These are phyloP conservation scores for Sphaceloma murrayae DNA, from an alignment of 2,329 filamentous ascomycete species.

Conservation along the genomic window DNA sequence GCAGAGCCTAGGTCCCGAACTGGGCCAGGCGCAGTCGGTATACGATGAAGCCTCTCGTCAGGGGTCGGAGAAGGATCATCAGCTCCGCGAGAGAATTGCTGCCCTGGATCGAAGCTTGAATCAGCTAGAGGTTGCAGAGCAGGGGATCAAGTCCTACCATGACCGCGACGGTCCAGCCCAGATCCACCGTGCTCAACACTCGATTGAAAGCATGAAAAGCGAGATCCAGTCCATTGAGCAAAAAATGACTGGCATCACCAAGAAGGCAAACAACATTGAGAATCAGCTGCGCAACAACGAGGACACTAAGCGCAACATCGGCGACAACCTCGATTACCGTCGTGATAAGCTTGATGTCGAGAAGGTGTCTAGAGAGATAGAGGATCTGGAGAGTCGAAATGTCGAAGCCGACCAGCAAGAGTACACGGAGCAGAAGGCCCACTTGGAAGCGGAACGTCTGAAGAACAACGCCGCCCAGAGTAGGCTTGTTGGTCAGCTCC, in stretches of 20 bases:
- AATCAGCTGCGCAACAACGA: constrained; percentile 70
- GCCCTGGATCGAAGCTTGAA: constrained; percentile 64
- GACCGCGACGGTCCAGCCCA: constrained; percentile 64
- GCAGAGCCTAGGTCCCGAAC: constrained; percentile 62
- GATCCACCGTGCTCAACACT: constrained; percentile 60
- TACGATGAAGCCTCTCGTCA: constrained; percentile 67
- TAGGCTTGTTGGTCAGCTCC: constrained; percentile 66
- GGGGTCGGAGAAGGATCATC: constrained; percentile 62
- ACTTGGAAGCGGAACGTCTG: too few relatives aligned
- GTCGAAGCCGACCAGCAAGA: constrained; percentile 65
- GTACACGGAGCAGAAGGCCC: too few relatives aligned
- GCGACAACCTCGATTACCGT: constrained; percentile 80
- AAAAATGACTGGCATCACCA: constrained; percentile 57
- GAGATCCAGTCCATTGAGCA: constrained; percentile 56
- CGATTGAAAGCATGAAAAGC: constrained; percentile 49
- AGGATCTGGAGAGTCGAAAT: constrained; percentile 64
- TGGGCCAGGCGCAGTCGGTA: constrained; percentile 63
- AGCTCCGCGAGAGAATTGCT: constrained; percentile 60
- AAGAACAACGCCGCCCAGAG: constrained; percentile 62
- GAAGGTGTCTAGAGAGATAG: constrained; percentile 58
- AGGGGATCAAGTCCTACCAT: constrained; percentile 71
- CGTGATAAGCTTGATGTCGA: constrained; percentile 62
- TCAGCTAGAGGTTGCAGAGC: constrained; percentile 64
- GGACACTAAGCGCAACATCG: constrained; percentile 74
- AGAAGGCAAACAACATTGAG: constrained; percentile 66